Evolutionary conservation across 2,329 filamentous ascomycete species (phyloP).

Genomic region (Colletotrichum cereale): DNA sequence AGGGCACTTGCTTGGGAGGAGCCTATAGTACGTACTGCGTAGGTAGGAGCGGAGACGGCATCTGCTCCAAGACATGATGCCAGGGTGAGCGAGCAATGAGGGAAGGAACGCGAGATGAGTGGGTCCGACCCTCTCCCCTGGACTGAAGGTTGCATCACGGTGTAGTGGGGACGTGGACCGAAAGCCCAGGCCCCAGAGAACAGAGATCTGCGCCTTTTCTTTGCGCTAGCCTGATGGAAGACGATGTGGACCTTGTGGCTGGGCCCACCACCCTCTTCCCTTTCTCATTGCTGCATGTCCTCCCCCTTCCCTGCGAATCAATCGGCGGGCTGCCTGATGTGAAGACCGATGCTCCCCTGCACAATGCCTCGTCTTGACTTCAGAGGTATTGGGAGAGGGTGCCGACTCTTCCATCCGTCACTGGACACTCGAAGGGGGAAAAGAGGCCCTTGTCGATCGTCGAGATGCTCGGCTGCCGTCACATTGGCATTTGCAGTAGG

Average conservation of each 20-base stretch:
- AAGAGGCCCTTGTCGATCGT: slow-evolving; percentile 33
- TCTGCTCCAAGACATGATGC: slow-evolving; percentile 7
- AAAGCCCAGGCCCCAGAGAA: slow-evolving; percentile 37
- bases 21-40: background rate
- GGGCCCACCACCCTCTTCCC: slow-evolving; percentile 11
- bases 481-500: slow-evolving; percentile 34
- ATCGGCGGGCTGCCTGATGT: slow-evolving; percentile 22
- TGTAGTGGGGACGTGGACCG: slow-evolving; percentile 2
- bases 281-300: background rate
- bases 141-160: slow-evolving; percentile 20
- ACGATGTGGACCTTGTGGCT: slow-evolving; percentile 17
- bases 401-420: slow-evolving; percentile 39
- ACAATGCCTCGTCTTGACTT: slow-evolving; percentile 36
- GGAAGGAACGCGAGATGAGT: slow-evolving; percentile 10
- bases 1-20: background rate
- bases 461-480: slow-evolving; percentile 31
- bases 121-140: slow-evolving; percentile 26
- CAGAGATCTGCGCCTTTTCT: slow-evolving; percentile 41
- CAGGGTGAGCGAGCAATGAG: slow-evolving; percentile 4
- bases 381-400: slow-evolving; percentile 34
- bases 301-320: background rate
- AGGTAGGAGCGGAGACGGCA: background rate
- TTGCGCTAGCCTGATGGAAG: slow-evolving; percentile 37
- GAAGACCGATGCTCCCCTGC: slow-evolving; percentile 34
- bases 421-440: slow-evolving; percentile 6